Evolutionary conservation across 257 asterid genomes (phyloP).

Genomic region (Ilex aquifolium): DNA sequence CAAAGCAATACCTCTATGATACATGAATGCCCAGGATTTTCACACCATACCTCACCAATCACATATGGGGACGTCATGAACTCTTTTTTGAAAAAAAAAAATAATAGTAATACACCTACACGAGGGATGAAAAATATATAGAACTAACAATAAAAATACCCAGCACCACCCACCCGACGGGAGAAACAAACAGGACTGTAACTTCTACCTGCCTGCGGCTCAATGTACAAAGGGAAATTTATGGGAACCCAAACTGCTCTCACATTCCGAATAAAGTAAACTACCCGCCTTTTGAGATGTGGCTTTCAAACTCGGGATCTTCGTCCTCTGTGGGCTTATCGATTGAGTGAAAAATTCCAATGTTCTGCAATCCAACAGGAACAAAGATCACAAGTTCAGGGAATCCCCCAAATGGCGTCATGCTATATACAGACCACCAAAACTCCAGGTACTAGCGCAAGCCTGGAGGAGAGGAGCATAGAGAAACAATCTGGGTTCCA

Average conservation of each 20-base stretch:
- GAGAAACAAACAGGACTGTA: conserved; percentile 22
- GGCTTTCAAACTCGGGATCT: conserved; percentile 9
- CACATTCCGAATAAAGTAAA: conserved; percentile 7
- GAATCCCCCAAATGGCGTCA: conserved; percentile 28
- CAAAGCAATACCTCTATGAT: conserved; percentile 38
- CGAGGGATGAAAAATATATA: conserved; percentile 17
- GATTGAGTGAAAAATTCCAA: conserved; percentile 14
- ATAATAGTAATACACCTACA: conserved; percentile 40
- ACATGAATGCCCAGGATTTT: conserved; percentile 32
- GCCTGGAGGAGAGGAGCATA: conserved; percentile 28
- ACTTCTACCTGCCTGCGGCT: conserved; percentile 31
- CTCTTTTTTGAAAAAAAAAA: conserved; percentile 17
- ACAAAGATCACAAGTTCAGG: conserved; percentile 10
- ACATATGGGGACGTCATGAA: conserved; percentile 20
- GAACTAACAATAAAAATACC: conserved; percentile 18
- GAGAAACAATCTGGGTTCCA: conserved; percentile 31
- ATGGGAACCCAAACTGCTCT: conserved; percentile 19
- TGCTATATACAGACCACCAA: conserved; percentile 62
- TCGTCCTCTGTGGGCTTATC: conserved; percentile 20
- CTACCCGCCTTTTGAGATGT: conserved; percentile 12
- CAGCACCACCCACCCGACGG: conserved; percentile 24
- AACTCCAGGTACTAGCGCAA: conserved; percentile 52
- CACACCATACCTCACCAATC: conserved; percentile 31
- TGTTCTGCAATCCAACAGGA: conserved; percentile 19
- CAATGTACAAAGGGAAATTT: conserved; percentile 40